Evolutionary conservation across 176 grass and related monocot species (phyloP).

Genomic region (Microstegium vimineum): DNA sequence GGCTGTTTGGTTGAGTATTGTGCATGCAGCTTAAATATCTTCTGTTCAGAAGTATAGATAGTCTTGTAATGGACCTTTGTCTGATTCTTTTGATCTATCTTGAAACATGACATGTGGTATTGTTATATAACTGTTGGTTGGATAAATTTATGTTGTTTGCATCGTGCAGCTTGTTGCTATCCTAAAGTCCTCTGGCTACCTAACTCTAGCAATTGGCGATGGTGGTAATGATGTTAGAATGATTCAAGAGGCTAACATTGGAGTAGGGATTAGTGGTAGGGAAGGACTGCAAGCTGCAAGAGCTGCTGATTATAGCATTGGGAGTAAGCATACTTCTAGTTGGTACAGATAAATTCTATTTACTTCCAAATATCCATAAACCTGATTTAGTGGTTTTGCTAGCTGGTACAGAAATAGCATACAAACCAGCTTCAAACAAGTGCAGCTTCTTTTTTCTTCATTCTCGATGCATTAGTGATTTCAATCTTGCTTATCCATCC

Average conservation of each 20-base stretch:
- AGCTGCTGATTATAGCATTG: constrained; percentile 94
- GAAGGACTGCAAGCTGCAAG: constrained; percentile 95
- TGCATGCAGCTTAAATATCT: not conserved
- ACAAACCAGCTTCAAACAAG: not conserved
- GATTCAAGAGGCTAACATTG: constrained; percentile 97
- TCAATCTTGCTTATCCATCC: not conserved
- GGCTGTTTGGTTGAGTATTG: not conserved
- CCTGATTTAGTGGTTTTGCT: not conserved
- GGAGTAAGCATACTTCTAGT: constrained; percentile 49
- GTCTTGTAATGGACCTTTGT: not conserved
- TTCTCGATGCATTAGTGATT: not conserved
- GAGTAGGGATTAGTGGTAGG: constrained; percentile 91
- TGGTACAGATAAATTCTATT: not conserved
- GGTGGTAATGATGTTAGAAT: constrained; percentile 99
- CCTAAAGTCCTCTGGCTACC: constrained; percentile 64
- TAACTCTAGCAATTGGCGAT: constrained; percentile 89
- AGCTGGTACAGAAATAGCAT: not conserved
- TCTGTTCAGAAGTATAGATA: not conserved
- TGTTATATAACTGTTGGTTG: not conserved
- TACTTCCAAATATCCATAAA: not conserved
- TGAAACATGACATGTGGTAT: not conserved
- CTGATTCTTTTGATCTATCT: constrained; percentile 6
- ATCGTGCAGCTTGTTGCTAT: constrained; percentile 76
- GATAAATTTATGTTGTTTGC: constrained; percentile 20
- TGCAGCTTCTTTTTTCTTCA: not conserved